Evolutionary conservation across 73 alveolate species (phyloP), one percentile per base, ranked within the genome.

Genomic region (Tetrahymena borealis): DNA sequence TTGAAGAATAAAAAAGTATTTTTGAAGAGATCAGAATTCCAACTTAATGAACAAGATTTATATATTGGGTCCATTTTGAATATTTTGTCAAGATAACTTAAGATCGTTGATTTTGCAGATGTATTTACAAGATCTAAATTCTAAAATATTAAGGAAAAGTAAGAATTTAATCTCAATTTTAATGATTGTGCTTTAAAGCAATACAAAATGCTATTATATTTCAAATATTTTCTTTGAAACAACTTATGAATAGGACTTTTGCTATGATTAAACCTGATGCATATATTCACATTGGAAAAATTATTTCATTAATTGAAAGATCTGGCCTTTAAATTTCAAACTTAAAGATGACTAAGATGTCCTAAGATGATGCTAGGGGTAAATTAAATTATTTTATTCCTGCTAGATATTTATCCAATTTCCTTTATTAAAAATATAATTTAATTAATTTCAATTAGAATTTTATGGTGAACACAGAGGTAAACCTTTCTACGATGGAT

Each of bases 241-340:
- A 90, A 37, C 60, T 78, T 39, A 91, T 77, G 18, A 92, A 91
- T 38, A 96, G 98, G 38, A 98, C 99, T 4, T 98, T 98, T 93
- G 99, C 98, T 32, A 97, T 98, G 99, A 97, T 98, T 43, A 98
- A 98, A 90, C 99, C 99, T 39, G 99, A 98, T 94, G 99, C 99
- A 37, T 98, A 98, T 93, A 94, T 96, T 78, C 96, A 98, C 90
- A 96, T 98, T 31, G 99, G 99, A 38, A 97, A 98, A 91, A 97
- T 98, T 40, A 96, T 98, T 15, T 98, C 96, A 40, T 94, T 95
- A 90, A 96, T 98, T 78, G 95, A 96, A 40, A 90, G 96, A 78
- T 92, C 94, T 90, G 99, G 99, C 31, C 97, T 98, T 95, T 96
- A 96, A 78, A 98, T 98, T 85, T 94, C 96, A 90, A 98, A 98